Conservation (phyloP, 345 rosid genomes). For the Populus pruinosa region DNA sequence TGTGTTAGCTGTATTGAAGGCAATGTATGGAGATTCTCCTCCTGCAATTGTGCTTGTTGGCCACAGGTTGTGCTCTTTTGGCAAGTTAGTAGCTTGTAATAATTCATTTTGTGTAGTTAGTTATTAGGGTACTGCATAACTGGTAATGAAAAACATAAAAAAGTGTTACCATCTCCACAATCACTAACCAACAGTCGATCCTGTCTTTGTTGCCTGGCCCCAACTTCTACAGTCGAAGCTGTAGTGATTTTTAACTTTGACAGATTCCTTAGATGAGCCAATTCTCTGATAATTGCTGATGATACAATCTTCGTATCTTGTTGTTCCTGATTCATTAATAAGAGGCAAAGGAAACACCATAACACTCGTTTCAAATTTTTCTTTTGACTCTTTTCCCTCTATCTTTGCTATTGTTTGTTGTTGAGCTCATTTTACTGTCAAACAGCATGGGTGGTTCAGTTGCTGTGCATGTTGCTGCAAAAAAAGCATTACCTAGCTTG, state of each 20-base stretch:
- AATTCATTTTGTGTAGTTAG: neutral
- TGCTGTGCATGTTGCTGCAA: slow-evolving; percentile 93
- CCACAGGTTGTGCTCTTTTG: slow-evolving; percentile 60
- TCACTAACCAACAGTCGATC: neutral
- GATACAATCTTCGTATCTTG: neutral
- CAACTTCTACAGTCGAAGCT: neutral
- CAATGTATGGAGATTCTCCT: slow-evolving; percentile 77
- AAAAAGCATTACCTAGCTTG: slow-evolving; percentile 57
- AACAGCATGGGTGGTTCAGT: slow-evolving; percentile 97
- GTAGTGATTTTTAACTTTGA: neutral
- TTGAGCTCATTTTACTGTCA: slow-evolving; percentile 10
- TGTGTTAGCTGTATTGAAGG: slow-evolving; percentile 70
- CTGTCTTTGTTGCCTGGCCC: neutral
- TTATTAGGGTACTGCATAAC: neutral
- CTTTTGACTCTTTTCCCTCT: neutral
- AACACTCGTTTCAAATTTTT: neutral
- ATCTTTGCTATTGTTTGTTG: neutral
- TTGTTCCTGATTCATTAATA: neutral
- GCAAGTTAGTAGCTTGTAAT: neutral
- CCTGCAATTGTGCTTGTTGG: slow-evolving; percentile 94
- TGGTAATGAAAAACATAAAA: neutral
- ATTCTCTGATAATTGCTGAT: neutral
- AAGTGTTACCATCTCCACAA: neutral
- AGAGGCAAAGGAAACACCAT: neutral
- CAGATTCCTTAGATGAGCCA: neutral